Evolutionary conservation across 805 yeast species (phyloP).

Genomic region (Cyberlindnera euphorbiiphila): DNA sequence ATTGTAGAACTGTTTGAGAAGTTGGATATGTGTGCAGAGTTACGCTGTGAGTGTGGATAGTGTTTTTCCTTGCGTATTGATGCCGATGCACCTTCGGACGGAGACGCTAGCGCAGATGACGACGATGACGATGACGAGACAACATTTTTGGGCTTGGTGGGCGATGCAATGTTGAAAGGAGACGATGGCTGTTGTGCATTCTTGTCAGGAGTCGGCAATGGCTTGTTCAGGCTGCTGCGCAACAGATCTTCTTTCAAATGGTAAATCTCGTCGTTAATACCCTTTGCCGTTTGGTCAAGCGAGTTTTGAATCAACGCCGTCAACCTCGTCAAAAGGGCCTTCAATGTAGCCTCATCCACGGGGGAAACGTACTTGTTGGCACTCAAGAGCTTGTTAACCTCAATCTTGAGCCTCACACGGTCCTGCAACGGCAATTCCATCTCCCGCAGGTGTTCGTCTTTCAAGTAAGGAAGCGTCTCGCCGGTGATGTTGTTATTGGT

Average conservation of each 20-base stretch:
- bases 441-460: conserved; percentile 68
- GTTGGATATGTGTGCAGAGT: conserved; percentile 10
- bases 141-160: conserved; percentile 20
- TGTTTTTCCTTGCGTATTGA: conserved; percentile 11
- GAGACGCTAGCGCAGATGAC: conserved; percentile 13
- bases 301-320: conserved; percentile 16
- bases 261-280: conserved; percentile 16
- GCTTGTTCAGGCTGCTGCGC: conserved; percentile 14
- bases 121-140: conserved; percentile 9
- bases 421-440: conserved; percentile 57
- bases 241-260: conserved; percentile 18
- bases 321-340: conserved; percentile 13
- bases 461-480: conserved; percentile 61
- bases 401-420: conserved; percentile 56
- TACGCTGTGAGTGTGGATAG: conserved; percentile 12
- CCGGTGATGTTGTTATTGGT: conserved; percentile 67
- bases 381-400: conserved; percentile 49
- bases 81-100: conserved; percentile 5
- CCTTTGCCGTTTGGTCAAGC: conserved; percentile 9
- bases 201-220: conserved; percentile 26
- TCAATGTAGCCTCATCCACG: conserved; percentile 11
- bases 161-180: conserved; percentile 30
- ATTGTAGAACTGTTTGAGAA: conserved; percentile 8
- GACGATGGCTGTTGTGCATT: conserved; percentile 18
- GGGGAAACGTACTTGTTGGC: conserved; percentile 11